Base-by-base conservation (phyloP, 495 filamentous ascomycete species). In the Xylaria acuta region DNA sequence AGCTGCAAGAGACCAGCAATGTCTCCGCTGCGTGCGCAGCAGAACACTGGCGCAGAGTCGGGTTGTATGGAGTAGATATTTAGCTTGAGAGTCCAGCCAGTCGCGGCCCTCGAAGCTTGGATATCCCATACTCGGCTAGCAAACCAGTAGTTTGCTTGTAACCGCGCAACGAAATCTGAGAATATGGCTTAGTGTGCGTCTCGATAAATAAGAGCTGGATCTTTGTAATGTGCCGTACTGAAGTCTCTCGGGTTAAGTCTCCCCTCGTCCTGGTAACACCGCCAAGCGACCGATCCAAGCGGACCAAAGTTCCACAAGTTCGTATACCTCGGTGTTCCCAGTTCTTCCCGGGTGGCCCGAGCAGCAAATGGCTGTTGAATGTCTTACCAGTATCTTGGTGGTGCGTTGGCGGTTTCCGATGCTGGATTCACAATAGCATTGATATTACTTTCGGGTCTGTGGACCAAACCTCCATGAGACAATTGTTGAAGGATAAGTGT, bases 131-230 rank as follows among this genome's bases (percentile, higher is more conserved):
- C 18, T 22, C 34, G 32, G 59, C 59, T 41, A 9, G 59, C 59
- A 63, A 63, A 41, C 32, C 59, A 63, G 36, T 63, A 63, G 36
- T 63, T 38, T 63, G 36, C 34, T 63, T 63, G 59, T 12, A 63
- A 4, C 0, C 59, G 18, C 1, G 59, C 59, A 36, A 27, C 16
- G 3, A 38, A 40, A 41, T 43, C 59, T 63, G 11, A 25, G 20
- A 41, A 43, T 38, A 8, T 43, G 59, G 7, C 6, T 63, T 22
- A 63, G 59, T n/a, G 22, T 20, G 20, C 11, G 6, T 40, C 18
- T 25, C 8, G 14, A n/a, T 40, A 36, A 25, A 5, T 4, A 16
- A 41, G 0, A n/a, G 20, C 36, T n/a, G 5, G 20, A 22, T 22
- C 4, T 43, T 12, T 16, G 11, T 25, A 16, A 12, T n/a, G n/a